Evolutionary conservation across 2,329 filamentous ascomycete species (phyloP).

Genomic region (Penicillium sp.): DNA sequence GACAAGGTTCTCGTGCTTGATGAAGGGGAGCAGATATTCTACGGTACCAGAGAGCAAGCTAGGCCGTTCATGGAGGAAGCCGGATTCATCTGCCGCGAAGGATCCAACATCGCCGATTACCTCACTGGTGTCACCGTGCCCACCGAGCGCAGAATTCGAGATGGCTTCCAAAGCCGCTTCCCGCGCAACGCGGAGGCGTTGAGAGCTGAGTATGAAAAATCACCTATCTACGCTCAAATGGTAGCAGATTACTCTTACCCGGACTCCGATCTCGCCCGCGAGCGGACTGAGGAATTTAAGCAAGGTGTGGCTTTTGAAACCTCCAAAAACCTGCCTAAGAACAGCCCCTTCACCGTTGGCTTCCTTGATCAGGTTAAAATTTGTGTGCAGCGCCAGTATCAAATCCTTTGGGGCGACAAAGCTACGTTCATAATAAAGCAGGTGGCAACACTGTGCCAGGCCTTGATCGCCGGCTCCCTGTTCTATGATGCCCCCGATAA

Average conservation of each 20-base stretch:
- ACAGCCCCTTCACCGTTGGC: slow-evolving; percentile 57
- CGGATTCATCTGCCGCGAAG: slow-evolving; percentile 63
- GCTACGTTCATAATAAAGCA: slow-evolving; percentile 65
- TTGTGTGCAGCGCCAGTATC: slow-evolving; percentile 61
- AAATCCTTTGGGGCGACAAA: slow-evolving; percentile 66
- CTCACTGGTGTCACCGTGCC: slow-evolving; percentile 64
- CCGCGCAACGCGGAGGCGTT: slow-evolving; percentile 49
- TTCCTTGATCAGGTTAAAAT: slow-evolving; percentile 58
- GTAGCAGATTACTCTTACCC: slow-evolving; percentile 59
- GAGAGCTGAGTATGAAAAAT: slow-evolving; percentile 53
- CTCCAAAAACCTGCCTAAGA: slow-evolving; percentile 53
- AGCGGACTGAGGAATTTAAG: slow-evolving; percentile 56
- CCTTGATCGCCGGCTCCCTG: slow-evolving; percentile 64
- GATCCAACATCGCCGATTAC: slow-evolving; percentile 65
- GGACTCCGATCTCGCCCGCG: slow-evolving; percentile 48
- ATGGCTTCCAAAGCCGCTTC: slow-evolving; percentile 46
- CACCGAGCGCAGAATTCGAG: slow-evolving; percentile 47
- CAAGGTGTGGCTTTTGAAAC: slow-evolving; percentile 57
- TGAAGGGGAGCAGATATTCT: slow-evolving; percentile 65
- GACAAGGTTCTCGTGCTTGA: slow-evolving; percentile 70
- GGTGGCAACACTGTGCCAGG: slow-evolving; percentile 56
- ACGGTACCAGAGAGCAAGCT: slow-evolving; percentile 60
- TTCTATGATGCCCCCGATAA: slow-evolving; percentile 64
- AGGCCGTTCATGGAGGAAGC: slow-evolving; percentile 63
- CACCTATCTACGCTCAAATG: slow-evolving; percentile 53